Percentiles rank a stretch among this genome's conserved stretches.
phyloP scores from a whole-genome alignment of 345 rosid genomes.

The Eucalyptus sp. region DNA sequence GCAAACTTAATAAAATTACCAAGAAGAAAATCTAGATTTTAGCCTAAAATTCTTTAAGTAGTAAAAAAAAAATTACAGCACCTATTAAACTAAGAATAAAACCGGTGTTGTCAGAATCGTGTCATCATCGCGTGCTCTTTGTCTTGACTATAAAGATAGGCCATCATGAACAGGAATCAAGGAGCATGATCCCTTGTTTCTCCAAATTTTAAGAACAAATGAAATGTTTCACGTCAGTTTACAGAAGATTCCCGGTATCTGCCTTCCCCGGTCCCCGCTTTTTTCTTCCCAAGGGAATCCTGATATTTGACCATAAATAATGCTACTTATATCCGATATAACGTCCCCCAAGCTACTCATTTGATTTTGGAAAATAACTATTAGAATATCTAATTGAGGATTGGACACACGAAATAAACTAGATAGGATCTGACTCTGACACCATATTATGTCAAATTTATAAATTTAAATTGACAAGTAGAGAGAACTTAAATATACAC shows the following conservation, averaged over 20 bases:
- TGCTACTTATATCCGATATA: too few species aligned
- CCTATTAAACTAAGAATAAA: too few species aligned
- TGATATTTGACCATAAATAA: not conserved
- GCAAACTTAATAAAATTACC: not conserved
- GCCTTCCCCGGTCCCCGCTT: not conserved
- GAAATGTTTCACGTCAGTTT: not conserved
- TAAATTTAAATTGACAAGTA: not conserved
- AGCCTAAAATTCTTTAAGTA: not conserved
- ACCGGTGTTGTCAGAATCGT: not conserved
- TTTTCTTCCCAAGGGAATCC: not conserved
- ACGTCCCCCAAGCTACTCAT: not conserved
- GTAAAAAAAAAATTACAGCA: not conserved
- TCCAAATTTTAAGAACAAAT: not conserved
- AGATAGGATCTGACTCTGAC: rapidly evolving
- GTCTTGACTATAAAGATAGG: not conserved
- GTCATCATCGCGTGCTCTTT: not conserved
- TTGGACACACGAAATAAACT: not conserved
- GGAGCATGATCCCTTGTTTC: not conserved
- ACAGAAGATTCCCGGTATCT: not conserved
- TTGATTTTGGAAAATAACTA: not conserved
- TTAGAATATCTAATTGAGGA: not conserved
- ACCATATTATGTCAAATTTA: not conserved
- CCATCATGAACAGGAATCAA: not conserved
- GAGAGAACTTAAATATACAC: not conserved
- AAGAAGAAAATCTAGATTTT: not conserved